A percentile compares a stretch with the other conserved stretches of the same genome.
phyloP scores from a whole-genome alignment of 495 filamentous ascomycete species.

The Aspergillus bertholletiae region DNA sequence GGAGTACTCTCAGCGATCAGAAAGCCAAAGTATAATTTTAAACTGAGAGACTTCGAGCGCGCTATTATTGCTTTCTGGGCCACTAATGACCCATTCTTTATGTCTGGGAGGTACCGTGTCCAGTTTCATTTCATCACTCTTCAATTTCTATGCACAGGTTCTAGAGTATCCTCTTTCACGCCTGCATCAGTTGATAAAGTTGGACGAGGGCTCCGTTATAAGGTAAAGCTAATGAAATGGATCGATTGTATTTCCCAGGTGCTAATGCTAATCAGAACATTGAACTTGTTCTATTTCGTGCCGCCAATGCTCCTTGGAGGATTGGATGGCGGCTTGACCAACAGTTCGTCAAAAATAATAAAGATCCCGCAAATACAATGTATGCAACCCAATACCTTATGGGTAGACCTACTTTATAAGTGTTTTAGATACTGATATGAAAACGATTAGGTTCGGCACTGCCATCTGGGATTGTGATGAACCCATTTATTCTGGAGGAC shows the following conservation, averaged over 20 bases:
- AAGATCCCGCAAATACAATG: constrained; percentile 3
- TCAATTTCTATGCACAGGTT: not conserved
- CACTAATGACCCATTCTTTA: not conserved
- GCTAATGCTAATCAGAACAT: constrained; percentile 3
- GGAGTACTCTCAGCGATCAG: not conserved
- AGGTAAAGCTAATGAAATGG: not conserved
- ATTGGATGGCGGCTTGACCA: constrained; percentile 5
- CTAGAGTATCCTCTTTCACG: constrained; percentile 1
- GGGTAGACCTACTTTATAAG: not conserved
- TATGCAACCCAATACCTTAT: not conserved
- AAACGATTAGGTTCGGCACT: constrained; percentile 4
- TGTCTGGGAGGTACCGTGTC: not conserved
- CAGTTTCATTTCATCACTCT: constrained; percentile 6
- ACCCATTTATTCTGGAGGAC: constrained; percentile 1
- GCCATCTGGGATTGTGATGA: constrained; percentile 7
- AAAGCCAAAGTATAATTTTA: constrained; percentile 6
- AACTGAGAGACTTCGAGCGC: constrained; percentile 1
- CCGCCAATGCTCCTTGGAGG: constrained; percentile 3
- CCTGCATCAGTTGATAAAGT: not conserved
- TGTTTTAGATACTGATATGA: not conserved
- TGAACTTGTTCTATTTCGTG: constrained; percentile 4
- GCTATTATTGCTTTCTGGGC: constrained; percentile 1
- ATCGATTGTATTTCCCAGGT: not conserved
- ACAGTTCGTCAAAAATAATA: constrained; percentile 6
- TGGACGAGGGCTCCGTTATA: not conserved